Conservation (phyloP, 78 protist species). For the Dictyostelium discoideum region dicty_2.7 NC_007091.3:3578501-3579000, state of each 20-base stretch:
- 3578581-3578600: not conserved
- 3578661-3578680: not conserved
- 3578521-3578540: not conserved
- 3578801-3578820: not conserved
- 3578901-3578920: not conserved
- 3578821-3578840: not conserved
- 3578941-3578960: constrained; percentile 15
- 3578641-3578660: not conserved
- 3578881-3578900: not conserved
- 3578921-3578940: constrained; percentile 19
- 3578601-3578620: constrained; percentile 20
- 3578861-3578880: not conserved
- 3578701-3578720: not conserved
- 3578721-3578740: constrained; percentile 52
- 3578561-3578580: constrained; percentile 25
- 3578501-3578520: not conserved
- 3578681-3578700: not conserved
- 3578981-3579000: not conserved
- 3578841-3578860: constrained; percentile 8
- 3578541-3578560: not conserved
- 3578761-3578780: constrained; percentile 20
- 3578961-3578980: not conserved
- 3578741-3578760: not conserved
- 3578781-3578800: not conserved
- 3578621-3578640: not conserved